These are phyloP conservation scores for Daldinia sp. DNA, from an alignment of 2,329 filamentous ascomycete species.

Conservation along the genomic window DNA sequence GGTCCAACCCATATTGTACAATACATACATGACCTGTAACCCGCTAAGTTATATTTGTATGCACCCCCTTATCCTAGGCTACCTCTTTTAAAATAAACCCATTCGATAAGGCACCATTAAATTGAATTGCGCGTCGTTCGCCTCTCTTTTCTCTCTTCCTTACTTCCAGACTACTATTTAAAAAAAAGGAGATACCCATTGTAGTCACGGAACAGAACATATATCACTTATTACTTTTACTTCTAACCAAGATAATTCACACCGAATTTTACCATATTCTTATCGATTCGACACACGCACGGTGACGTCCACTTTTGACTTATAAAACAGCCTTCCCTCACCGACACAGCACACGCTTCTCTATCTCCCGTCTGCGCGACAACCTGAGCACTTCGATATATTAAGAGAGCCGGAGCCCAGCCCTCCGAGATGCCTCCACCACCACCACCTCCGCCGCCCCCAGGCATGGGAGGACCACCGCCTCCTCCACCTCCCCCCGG, in stretches of 20 bases:
- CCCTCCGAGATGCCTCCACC: slow-evolving; percentile 59
- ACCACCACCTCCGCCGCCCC: slow-evolving; percentile 73
- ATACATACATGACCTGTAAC: background rate
- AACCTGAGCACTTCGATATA: background rate
- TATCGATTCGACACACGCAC: slow-evolving; percentile 14
- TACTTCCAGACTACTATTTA: background rate
- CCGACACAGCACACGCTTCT: background rate
- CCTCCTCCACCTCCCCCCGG: slow-evolving; percentile 69
- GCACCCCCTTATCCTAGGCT: slow-evolving; percentile 9
- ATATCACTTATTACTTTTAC: background rate
- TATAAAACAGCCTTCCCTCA: background rate
- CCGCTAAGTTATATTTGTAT: too few species aligned
- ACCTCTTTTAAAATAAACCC: slow-evolving; percentile 11
- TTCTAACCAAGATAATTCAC: background rate
- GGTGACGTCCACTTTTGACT: slow-evolving; percentile 17
- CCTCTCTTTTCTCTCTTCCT: too few species aligned
- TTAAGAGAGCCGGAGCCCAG: background rate
- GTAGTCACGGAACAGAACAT: background rate
- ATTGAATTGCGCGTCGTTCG: slow-evolving; percentile 13
- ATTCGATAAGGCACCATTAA: slow-evolving; percentile 21
- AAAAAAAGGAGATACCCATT: background rate
- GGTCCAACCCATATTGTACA: background rate
- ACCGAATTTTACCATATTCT: slow-evolving; percentile 7
- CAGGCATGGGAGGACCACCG: slow-evolving; percentile 65
- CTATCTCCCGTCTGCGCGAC: background rate